These are phyloP conservation scores for Leccinum sublutescens DNA, from an alignment of 768 basidiomycete genomes.

Conservation along the genomic window DNA sequence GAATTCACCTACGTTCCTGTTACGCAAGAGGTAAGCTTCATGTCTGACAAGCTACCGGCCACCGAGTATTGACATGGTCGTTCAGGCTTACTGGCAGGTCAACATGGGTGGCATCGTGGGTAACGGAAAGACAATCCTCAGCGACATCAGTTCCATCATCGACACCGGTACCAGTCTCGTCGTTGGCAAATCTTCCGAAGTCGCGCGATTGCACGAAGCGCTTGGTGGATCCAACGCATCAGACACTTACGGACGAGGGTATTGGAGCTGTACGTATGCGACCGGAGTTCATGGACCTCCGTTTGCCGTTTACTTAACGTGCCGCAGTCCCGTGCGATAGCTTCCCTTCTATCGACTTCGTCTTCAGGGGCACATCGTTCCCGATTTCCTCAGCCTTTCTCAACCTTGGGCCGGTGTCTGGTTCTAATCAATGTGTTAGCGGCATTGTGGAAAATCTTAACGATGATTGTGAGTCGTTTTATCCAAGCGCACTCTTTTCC, in stretches of 20 bases:
- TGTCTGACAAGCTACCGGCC: not conserved
- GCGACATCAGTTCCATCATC: conserved; percentile 7
- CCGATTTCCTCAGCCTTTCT: not conserved
- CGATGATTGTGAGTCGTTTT: too few relatives aligned
- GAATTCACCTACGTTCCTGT: conserved; percentile 34
- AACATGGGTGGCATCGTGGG: conserved; percentile 4
- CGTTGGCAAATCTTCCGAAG: conserved; percentile 5
- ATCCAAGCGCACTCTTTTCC: too few relatives aligned
- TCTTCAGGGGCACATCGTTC: not conserved
- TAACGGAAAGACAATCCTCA: not conserved
- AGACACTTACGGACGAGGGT: conserved; percentile 21
- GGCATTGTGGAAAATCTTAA: not conserved
- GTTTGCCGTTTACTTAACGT: not conserved
- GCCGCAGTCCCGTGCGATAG: not conserved
- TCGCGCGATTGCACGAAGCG: conserved; percentile 17
- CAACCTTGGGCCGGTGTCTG: not conserved
- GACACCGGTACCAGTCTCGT: conserved; percentile 24
- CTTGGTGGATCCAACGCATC: conserved; percentile 29
- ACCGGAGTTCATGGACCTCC: not conserved
- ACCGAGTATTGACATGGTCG: not conserved
- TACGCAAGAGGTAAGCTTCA: conserved; percentile 3
- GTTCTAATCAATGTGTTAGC: not conserved
- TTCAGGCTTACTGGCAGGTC: conserved; percentile 22
- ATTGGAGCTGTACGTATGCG: conserved; percentile 29
- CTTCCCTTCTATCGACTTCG: not conserved